Evolutionary conservation across 2,329 filamentous ascomycete species (phyloP).

Genomic region (Volutella citrinella): DNA sequence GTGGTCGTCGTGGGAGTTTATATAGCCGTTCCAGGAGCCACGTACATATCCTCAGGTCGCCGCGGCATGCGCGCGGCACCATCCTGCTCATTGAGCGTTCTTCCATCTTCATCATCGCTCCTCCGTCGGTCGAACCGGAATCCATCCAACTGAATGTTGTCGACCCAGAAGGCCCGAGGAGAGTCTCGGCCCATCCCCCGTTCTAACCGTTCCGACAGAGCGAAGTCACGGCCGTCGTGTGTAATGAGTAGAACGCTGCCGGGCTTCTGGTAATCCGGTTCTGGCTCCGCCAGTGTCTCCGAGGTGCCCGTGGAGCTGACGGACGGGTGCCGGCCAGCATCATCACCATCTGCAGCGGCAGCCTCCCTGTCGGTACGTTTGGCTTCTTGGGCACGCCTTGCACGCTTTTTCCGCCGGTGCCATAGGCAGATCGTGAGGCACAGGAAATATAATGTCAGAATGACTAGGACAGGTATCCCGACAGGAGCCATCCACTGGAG

Average conservation of each 20-base stretch:
- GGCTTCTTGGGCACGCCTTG: no score
- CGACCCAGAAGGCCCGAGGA: no score
- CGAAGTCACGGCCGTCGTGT: slow-evolving; percentile 1
- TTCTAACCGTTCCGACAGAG: not conserved
- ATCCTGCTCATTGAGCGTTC: no score
- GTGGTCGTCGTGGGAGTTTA: no score
- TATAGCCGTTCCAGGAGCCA: slow-evolving; percentile 11
- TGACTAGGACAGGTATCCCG: slow-evolving; percentile 27
- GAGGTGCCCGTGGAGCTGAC: slow-evolving; percentile 21
- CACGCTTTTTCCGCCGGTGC: slow-evolving; percentile 25
- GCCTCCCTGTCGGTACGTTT: slow-evolving; percentile 5
- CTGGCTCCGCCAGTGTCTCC: slow-evolving; percentile 15
- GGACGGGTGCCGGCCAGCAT: slow-evolving; percentile 16
- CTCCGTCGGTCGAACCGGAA: slow-evolving; percentile 4
- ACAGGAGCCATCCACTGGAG: slow-evolving; percentile 28
- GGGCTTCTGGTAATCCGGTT: slow-evolving; percentile 18
- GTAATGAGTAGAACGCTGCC: slow-evolving; percentile 5
- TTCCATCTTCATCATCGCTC: not conserved
- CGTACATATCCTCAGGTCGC: slow-evolving; percentile 5
- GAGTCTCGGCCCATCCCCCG: no score
- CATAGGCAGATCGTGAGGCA: slow-evolving; percentile 26
- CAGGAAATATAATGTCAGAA: slow-evolving; percentile 27
- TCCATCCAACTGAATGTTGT: slow-evolving; percentile 5
- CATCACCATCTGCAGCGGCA: slow-evolving; percentile 7
- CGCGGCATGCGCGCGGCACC: no score